Conservation (phyloP, 352 stramenopile genomes). For the Saprolegnia parasitica region DNA sequence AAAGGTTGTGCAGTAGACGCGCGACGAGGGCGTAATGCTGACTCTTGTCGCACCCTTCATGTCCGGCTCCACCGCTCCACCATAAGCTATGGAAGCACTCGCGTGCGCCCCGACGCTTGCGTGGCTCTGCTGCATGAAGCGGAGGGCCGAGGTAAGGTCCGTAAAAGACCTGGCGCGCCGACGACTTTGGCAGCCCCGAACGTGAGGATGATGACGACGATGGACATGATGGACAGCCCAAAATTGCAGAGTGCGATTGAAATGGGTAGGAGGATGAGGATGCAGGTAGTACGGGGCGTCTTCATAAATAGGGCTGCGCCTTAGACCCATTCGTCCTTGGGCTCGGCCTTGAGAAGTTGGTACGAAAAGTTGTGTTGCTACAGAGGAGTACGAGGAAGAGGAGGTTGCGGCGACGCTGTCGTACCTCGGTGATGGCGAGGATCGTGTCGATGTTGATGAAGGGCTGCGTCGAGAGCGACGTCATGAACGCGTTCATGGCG, state of each 20-base stretch:
- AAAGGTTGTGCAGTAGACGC: background rate
- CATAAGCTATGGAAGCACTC: no score
- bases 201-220: no score
- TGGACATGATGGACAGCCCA: no score
- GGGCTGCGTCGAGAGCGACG: slow-evolving; percentile 75
- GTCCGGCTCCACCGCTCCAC: no score
- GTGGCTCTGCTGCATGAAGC: no score
- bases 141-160: no score
- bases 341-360: slow-evolving; percentile 2
- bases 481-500: slow-evolving; percentile 67
- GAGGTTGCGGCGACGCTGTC: background rate
- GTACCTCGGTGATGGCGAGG: slow-evolving; percentile 26
- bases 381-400: background rate
- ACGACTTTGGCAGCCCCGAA: no score
- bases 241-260: no score
- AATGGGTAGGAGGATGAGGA: background rate
- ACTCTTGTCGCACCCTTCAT: background rate
- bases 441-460: slow-evolving; percentile 48
- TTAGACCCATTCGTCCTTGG: slow-evolving; percentile 18
- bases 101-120: no score
- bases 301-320: background rate
- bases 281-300: background rate
- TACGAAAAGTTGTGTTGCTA: slow-evolving; percentile 29
- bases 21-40: background rate
- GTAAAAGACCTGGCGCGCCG: no score